Evolutionary conservation across 352 stramenopile genomes (phyloP).

Genomic region (Phytophthora nicotianae): DNA sequence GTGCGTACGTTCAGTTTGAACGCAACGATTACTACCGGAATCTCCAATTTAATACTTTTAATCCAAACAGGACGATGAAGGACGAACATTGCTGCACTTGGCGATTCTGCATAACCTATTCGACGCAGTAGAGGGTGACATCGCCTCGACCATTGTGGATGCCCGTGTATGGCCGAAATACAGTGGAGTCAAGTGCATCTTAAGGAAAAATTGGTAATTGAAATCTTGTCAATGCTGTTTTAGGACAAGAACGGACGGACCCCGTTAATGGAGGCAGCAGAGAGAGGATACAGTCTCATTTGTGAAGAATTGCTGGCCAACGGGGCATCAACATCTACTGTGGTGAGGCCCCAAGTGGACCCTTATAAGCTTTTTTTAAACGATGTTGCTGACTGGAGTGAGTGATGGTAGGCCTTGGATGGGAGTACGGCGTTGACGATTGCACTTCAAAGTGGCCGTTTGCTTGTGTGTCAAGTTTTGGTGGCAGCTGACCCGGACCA

Average conservation of each 20-base stretch:
- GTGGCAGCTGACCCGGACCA: constrained; percentile 34
- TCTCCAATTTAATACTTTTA: constrained; percentile 11
- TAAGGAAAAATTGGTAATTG: neutral
- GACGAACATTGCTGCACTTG: constrained; percentile 36
- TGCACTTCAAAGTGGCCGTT: constrained; percentile 20
- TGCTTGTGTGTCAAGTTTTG: constrained; percentile 42
- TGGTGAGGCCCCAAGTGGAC: constrained; percentile 10
- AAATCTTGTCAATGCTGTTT: neutral
- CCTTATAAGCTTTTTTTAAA: neutral
- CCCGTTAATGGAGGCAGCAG: constrained; percentile 41
- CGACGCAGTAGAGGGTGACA: constrained; percentile 32
- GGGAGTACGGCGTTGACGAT: constrained; percentile 30
- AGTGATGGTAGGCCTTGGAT: constrained; percentile 16
- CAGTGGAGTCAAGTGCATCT: neutral
- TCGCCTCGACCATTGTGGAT: constrained; percentile 23
- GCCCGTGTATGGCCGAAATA: constrained; percentile 17
- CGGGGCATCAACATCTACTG: constrained; percentile 26
- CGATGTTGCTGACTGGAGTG: neutral
- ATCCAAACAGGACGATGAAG: constrained; percentile 26
- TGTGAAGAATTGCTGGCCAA: constrained; percentile 42
- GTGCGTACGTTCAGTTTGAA: constrained; percentile 17
- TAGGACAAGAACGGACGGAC: constrained; percentile 39
- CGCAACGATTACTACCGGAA: neutral
- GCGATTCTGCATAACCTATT: constrained; percentile 35
- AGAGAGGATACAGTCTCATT: constrained; percentile 37